Base-by-base conservation (phyloP, 2,329 filamentous ascomycete species). In the Fusarium scirpi region DNA sequence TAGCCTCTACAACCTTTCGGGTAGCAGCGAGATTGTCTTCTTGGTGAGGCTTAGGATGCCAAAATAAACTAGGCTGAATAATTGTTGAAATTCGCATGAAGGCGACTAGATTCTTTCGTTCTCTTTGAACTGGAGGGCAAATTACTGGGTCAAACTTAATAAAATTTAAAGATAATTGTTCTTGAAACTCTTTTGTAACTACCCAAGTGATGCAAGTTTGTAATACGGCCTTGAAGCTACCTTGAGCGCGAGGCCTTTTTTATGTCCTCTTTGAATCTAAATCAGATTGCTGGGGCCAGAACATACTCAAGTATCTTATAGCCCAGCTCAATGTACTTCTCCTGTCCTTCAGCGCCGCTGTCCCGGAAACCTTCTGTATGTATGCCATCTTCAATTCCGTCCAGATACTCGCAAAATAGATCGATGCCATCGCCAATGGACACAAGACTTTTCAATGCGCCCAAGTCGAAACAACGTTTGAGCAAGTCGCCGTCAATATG, bases 401-500 rank as follows among this genome's bases (percentile, higher is more conserved):
- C 80, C 29, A 91, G 79, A 46, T 88, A 81, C 65, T 85, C 79
- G 41, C 77, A 77, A 70, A 91, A 85, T 46, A 82, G 75, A 27
- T 78, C 76, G 6, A 80, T 67, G 20, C 78, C 78, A 45, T 76
- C 76, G 22, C 72, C 77, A 24, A 73, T 74, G 7, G 58, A 67
- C 18, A 85, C 78, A 16, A 88, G 71, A 30, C 73, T 70, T 71
- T 86, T 83, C 22, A 90, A 72, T 1, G 78, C 78, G 32, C 82
- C 81, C 20, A 76, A 80, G 20, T 85, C 80, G 13, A 90, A 70
- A 62, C 89, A 86, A 9, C 85, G 83, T 63, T 82, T 80, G 44
- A 94, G 78, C 38, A 92, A 81, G 71, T 93, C 90, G 0, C 91
- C 91, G 66, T 93, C 85, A 5, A 94, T 82, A 59, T 93, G 90